Conservation (phyloP, 352 stramenopile species). For the Paralagenidium karlingii region DNA sequence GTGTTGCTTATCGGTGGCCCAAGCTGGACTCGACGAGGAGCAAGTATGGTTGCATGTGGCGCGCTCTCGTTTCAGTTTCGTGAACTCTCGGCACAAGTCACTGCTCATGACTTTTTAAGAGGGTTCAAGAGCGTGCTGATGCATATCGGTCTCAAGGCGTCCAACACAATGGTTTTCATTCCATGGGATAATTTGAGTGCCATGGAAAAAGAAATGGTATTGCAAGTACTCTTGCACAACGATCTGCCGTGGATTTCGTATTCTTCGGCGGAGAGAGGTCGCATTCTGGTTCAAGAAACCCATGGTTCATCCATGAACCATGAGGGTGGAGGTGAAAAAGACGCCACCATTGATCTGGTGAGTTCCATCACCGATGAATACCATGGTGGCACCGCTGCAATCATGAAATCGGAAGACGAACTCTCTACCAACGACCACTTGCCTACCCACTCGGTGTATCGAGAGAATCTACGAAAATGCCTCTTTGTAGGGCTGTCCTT, state of each 20-base stretch:
- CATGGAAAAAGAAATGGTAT: conserved; percentile 17
- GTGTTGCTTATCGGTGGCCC: conserved; percentile 31
- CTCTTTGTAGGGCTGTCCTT: conserved; percentile 43
- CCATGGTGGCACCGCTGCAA: too few species aligned
- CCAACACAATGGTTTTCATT: conserved; percentile 33
- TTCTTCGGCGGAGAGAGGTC: conserved; percentile 29
- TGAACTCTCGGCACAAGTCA: conserved; percentile 19
- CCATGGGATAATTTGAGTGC: conserved; percentile 33
- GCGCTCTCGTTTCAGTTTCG: conserved; percentile 38
- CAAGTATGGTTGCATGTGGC: conserved; percentile 34
- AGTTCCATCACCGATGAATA: too few species aligned
- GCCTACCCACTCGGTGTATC: conserved; percentile 30
- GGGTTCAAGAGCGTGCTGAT: conserved; percentile 33
- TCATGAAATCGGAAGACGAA: too few species aligned
- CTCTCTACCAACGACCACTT: too few species aligned
- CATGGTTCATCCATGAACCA: too few species aligned
- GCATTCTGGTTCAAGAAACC: too few species aligned
- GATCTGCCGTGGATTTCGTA: conserved; percentile 32
- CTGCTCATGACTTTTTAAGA: conserved; percentile 19
- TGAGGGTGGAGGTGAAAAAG: too few species aligned
- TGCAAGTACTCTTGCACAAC: conserved; percentile 25
- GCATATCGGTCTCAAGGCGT: conserved; percentile 27
- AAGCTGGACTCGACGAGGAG: conserved; percentile 19
- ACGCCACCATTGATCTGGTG: too few species aligned
- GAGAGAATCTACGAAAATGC: conserved; percentile 34